These are phyloP conservation scores for Phytophthora palmivora DNA, from an alignment of 352 stramenopile genomes.

Conservation along the genomic window DNA sequence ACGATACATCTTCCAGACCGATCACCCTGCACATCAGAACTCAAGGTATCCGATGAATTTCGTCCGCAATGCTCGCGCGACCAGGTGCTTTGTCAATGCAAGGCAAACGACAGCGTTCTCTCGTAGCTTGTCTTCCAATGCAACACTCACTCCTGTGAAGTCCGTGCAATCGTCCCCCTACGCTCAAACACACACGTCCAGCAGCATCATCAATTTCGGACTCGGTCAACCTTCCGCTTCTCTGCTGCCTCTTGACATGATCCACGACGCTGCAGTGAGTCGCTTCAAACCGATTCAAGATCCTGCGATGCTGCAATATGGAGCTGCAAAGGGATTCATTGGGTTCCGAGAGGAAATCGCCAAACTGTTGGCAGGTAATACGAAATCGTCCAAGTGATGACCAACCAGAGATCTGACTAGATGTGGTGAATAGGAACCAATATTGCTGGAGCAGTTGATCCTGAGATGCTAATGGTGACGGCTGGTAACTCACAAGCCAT, in stretches of 20 bases:
- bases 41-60: slow-evolving; percentile 5
- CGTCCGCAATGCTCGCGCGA: background rate
- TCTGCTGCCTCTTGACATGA: slow-evolving; percentile 76
- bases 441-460: slow-evolving; percentile 32
- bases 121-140: slow-evolving; percentile 8
- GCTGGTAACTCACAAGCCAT: slow-evolving; percentile 92
- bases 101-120: slow-evolving; percentile 5
- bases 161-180: slow-evolving; percentile 72
- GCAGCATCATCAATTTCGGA: slow-evolving; percentile 82
- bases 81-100: background rate
- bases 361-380: slow-evolving; percentile 59
- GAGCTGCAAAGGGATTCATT: slow-evolving; percentile 67
- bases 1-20: background rate
- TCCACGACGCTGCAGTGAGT: slow-evolving; percentile 52
- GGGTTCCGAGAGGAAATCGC: slow-evolving; percentile 77
- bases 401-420: slow-evolving; percentile 8
- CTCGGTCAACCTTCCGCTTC: slow-evolving; percentile 82
- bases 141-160: slow-evolving; percentile 13
- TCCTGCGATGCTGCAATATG: slow-evolving; percentile 75
- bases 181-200: slow-evolving; percentile 68
- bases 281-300: slow-evolving; percentile 68
- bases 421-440: slow-evolving; percentile 9
- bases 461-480: slow-evolving; percentile 85
- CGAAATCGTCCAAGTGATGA: slow-evolving; percentile 2
- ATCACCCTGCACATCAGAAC: background rate